Base-by-base conservation (phyloP, 768 basidiomycete genomes). In the Rhodotorula kratochvilovae region DNA sequence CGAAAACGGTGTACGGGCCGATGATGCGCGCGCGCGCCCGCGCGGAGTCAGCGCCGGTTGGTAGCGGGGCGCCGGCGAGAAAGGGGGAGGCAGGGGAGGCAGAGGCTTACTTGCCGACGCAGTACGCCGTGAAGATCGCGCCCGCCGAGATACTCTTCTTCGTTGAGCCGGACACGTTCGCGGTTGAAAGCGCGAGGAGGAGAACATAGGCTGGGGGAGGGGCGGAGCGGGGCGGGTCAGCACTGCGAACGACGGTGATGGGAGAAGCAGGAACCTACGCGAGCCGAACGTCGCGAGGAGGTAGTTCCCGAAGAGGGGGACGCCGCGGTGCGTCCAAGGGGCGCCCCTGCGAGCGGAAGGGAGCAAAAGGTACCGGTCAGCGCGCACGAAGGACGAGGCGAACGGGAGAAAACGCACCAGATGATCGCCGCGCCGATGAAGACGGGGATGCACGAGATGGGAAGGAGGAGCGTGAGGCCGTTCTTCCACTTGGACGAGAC, bases 121-220 rank as follows among this genome's bases (percentile, higher is more conserved):
- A 81, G 72, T 81, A 81, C 19, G 79, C 80, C 29, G 80, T 62
- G 67, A 81, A 81, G 55, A 80, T 79, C 0, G 78, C 76, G 13
- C 76, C 80, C 21, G 68, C 63, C 1, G 76, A 61, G 39, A 80
- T 73, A 10, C 80, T 78, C 53, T 80, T 80, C 69, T 82, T 82
- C 23, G 81, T 82, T 2, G 77, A 67, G 16, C 81, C 81, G 1
- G 78, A 75, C 15, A 79, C 74, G 69, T 82, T 82, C 46, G 78
- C 72, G 12, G 80, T 66, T 5, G 74, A 65, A 31, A 76, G 66
- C 3, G 77, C 71, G 45, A 79, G 72, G 35, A 81, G 76, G 17
- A 81, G 78, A 29, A 81, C 81, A 66, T 81, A 81, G 27, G 70
- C 71, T 72, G 57, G 27, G 27, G 36, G 10, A n/a, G 29, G 13